These are phyloP conservation scores for Cercis canadensis DNA, from an alignment of 306 rosid species.

Conservation along the genomic window DNA sequence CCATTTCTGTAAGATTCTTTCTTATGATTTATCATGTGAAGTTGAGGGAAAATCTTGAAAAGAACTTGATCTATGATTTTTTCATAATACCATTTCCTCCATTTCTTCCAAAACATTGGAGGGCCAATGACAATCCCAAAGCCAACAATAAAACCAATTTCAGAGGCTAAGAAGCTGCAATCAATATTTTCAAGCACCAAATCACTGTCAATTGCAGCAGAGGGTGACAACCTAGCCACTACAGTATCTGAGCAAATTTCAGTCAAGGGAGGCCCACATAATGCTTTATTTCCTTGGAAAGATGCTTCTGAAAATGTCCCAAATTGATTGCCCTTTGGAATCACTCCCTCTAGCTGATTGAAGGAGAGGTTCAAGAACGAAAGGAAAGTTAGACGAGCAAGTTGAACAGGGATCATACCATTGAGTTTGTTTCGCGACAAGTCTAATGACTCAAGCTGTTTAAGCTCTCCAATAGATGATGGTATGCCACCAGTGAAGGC, in stretches of 20 bases:
- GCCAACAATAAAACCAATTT: conserved; percentile 30
- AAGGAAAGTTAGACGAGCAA: conserved; percentile 20
- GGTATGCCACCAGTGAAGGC: conserved; percentile 25
- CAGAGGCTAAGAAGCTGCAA: conserved; percentile 17
- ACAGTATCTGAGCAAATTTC: neutral
- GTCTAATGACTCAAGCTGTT: conserved; percentile 35
- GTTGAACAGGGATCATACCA: conserved; percentile 14
- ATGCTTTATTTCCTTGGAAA: conserved; percentile 25
- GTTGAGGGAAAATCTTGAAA: conserved; percentile 3
- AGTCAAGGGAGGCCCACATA: conserved; percentile 25
- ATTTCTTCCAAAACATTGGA: conserved; percentile 27
- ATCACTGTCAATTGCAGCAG: too few species aligned
- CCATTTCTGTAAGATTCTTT: neutral
- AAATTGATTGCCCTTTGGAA: conserved; percentile 34
- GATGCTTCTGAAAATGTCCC: conserved; percentile 20
- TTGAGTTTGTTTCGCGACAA: conserved; percentile 29
- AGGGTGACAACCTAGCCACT: neutral
- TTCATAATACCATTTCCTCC: conserved; percentile 29
- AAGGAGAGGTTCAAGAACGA: conserved; percentile 30
- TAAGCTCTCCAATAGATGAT: conserved; percentile 25
- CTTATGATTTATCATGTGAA: neutral
- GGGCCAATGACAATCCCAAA: conserved; percentile 6
- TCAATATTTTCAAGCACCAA: too few species aligned
- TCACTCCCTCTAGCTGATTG: conserved; percentile 30
- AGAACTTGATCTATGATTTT: neutral